Percentiles rank a stretch among this genome's conserved stretches.
Evolutionary conservation across 495 filamentous ascomycete genomes (phyloP).

Genomic region (Penicillium bialowiezense): DNA sequence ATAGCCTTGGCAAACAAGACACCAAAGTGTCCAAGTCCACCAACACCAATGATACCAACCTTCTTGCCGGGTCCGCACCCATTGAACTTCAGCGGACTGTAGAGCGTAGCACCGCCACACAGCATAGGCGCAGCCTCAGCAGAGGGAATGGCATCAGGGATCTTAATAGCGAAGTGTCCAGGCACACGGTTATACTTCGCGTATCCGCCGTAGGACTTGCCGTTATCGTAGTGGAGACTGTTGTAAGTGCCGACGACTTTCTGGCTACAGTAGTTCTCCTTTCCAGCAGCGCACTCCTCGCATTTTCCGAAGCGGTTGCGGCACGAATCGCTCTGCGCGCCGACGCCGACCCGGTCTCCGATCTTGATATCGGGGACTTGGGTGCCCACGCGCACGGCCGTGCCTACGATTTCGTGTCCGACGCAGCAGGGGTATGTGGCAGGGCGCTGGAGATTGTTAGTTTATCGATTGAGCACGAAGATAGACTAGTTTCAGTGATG

Average conservation of each 20-base stretch:
- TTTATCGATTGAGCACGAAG: no score
- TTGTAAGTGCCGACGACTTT: slow-evolving; percentile 51
- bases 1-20: slow-evolving; percentile 63
- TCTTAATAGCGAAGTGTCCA: slow-evolving; percentile 73
- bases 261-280: slow-evolving; percentile 65
- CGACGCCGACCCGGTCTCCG: slow-evolving; percentile 88
- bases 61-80: slow-evolving; percentile 75
- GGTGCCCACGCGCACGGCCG: slow-evolving; percentile 68
- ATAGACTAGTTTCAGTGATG: no score
- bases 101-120: slow-evolving; percentile 80
- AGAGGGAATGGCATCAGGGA: slow-evolving; percentile 62
- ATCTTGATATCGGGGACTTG: slow-evolving; percentile 64
- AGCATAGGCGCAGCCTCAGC: slow-evolving; percentile 76
- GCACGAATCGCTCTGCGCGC: slow-evolving; percentile 76
- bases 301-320: slow-evolving; percentile 58
- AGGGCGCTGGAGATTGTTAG: slow-evolving; percentile 32
- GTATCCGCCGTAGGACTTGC: slow-evolving; percentile 67
- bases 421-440: slow-evolving; percentile 70
- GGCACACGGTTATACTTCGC: slow-evolving; percentile 70
- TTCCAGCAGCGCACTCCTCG: slow-evolving; percentile 60
- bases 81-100: slow-evolving; percentile 69
- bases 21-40: slow-evolving; percentile 74
- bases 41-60: slow-evolving; percentile 81
- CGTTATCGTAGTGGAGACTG: slow-evolving; percentile 43
- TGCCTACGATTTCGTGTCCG: slow-evolving; percentile 84